Base-by-base conservation (phyloP, 176 grass and related monocot species). In the Oropetium thomaeum region DNA sequence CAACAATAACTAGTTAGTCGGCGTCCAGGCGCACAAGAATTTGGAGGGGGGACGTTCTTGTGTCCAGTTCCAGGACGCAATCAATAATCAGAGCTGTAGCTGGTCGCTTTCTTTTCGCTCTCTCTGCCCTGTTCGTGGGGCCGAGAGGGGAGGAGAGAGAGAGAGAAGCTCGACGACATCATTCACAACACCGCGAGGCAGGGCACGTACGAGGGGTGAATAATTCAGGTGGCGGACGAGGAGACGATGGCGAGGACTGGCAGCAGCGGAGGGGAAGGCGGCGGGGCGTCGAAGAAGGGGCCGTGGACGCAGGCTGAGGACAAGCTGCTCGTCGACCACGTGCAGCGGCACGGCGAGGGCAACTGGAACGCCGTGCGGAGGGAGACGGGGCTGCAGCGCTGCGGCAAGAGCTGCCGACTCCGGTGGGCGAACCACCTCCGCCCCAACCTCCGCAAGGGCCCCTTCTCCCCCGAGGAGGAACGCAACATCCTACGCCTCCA, bases 351-450 rank as follows among this genome's bases (percentile, higher is more conserved):
- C 67, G 91, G 96, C 5, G 91, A 92, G 63, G 89, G 96, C 1
- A 90, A 88, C 82, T 95, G 91, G 96, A 95, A 99, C 81, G 79
- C 89, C 30, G 96, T 99, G 76, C 84, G 90, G 4, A 77, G 84
- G n/a, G 87, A 91, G 68, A 95, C 81, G 8, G 85, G 86, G 7
- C 84, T 98, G 37, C 81, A 75, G 35, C 83, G 96, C 13, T 97
- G 94, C 62, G 94, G 94, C 51, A 97, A 97, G 86, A 97, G 94
- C 71, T 97, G 94, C 84, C 90, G 94, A 0, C 88, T 97, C 74
- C 85, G 94, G 61, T 97, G 94, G 94, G 88, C 90, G 1, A 97
- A 97, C 79, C 90, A 97, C 78, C 91, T 97, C 81, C 88, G 91
- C 3, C 96, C 96, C 5, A 86, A 99, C 83, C 91, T 99, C 48